Evolutionary conservation across 179 eudicot genomes (phyloP).

Genomic region (Silene noctiflora): DNA sequence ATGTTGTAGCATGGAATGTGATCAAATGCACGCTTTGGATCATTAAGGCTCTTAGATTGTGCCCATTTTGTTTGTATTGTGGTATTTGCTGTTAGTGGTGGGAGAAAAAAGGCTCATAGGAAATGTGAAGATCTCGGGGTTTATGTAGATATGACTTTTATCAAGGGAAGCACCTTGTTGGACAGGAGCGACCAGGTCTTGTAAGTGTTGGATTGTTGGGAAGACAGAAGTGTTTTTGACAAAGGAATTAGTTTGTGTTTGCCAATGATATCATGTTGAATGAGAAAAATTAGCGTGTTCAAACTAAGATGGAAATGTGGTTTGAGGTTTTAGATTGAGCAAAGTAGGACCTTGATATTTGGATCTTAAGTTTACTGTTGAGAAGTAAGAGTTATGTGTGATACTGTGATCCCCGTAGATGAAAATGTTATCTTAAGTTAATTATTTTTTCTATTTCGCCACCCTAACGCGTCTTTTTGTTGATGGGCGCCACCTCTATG

Average conservation of each 20-base stretch:
- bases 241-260: not conserved
- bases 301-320: not conserved
- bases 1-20: not conserved
- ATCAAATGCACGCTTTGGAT: not conserved
- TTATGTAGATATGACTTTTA: not conserved
- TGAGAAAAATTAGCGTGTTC: too few relatives aligned
- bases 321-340: not conserved
- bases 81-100: not conserved
- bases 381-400: not conserved
- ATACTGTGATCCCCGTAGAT: not conserved
- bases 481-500: too few relatives aligned
- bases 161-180: not conserved
- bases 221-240: not conserved
- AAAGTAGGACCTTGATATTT: not conserved
- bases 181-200: too few relatives aligned
- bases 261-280: not conserved
- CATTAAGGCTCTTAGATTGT: not conserved
- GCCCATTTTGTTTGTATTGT: not conserved
- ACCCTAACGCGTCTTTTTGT: too few relatives aligned
- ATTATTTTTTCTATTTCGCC: too few relatives aligned
- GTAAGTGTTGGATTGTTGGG: not conserved
- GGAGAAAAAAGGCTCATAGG: not conserved
- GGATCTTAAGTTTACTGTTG: not conserved
- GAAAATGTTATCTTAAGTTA: not conserved
- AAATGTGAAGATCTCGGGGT: not conserved